Evolutionary conservation across 2,329 filamentous ascomycete species (phyloP).

Genomic region (Pleochaeta shiraiana): DNA sequence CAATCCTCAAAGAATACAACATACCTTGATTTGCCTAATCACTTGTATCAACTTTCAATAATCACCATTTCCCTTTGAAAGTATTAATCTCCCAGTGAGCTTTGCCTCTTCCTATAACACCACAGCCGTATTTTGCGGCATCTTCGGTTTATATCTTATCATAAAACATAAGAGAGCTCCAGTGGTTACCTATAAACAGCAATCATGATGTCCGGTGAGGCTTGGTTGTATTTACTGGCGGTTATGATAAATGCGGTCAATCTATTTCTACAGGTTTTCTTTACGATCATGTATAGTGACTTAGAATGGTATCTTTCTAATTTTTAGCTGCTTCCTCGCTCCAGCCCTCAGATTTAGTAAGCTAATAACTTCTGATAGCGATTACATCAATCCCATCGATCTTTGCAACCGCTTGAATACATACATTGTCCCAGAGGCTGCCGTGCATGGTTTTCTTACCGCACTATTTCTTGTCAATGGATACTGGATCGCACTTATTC

Average conservation of each 20-base stretch:
- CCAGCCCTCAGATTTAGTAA: too few relatives aligned
- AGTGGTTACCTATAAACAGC: too few relatives aligned
- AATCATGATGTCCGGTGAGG: constrained; percentile 77
- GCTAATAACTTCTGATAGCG: constrained; percentile 32
- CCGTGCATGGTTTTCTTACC: constrained; percentile 87
- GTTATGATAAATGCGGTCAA: constrained; percentile 99
- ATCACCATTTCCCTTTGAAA: too few relatives aligned
- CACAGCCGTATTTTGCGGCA: too few relatives aligned
- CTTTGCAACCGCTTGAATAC: constrained; percentile 99
- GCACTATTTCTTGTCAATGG: constrained; percentile 95
- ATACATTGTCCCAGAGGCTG: constrained; percentile 97
- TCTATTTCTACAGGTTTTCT: constrained; percentile 98
- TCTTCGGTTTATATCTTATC: too few relatives aligned
- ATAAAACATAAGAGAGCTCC: too few relatives aligned
- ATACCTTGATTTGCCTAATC: too few relatives aligned
- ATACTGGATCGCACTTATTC: constrained; percentile 83
- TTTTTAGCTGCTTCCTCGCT: not conserved
- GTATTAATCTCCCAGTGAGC: too few relatives aligned
- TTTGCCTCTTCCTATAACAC: too few relatives aligned
- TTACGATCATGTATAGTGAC: constrained; percentile 99
- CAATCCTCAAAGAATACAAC: too few relatives aligned
- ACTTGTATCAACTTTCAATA: too few relatives aligned
- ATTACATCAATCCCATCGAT: constrained; percentile 99
- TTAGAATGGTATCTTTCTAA: constrained; percentile 65
- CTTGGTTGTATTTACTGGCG: constrained; percentile 93